Conservation (phyloP, 495 filamentous ascomycete genomes). For the Rostrohypoxylon terebratum region DNA sequence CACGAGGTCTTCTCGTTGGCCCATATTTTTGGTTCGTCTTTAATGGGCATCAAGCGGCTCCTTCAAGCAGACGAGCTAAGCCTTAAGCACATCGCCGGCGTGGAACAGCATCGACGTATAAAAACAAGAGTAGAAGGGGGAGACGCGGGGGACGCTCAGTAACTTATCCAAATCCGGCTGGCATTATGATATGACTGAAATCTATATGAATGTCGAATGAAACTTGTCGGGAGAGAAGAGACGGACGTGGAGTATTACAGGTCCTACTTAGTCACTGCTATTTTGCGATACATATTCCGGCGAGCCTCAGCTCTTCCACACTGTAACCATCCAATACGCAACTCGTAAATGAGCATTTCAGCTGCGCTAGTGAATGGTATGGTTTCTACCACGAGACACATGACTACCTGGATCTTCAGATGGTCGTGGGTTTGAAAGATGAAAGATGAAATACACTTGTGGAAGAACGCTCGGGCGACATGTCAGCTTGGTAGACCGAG, state of each 20-base stretch:
- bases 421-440: slow-evolving; percentile 1
- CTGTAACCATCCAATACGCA: slow-evolving; percentile 11
- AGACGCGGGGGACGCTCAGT: slow-evolving; percentile 3
- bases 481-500: slow-evolving; percentile 36
- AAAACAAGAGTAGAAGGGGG: neutral
- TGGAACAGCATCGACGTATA: slow-evolving; percentile 8
- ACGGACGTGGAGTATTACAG: slow-evolving; percentile 11
- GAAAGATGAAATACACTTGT: slow-evolving; percentile 8
- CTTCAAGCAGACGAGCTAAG: slow-evolving; percentile 14
- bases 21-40: slow-evolving; percentile 32
- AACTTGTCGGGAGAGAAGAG: slow-evolving; percentile 3
- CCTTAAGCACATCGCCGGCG: slow-evolving; percentile 8
- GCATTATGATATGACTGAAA: neutral
- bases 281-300: slow-evolving; percentile 20
- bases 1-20: slow-evolving; percentile 38
- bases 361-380: slow-evolving; percentile 16
- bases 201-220: neutral
- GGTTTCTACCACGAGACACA: slow-evolving; percentile 19
- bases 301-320: neutral
- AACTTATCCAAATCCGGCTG: slow-evolving; percentile 19
- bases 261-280: slow-evolving; percentile 11
- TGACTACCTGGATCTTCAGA: slow-evolving; percentile 6
- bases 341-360: slow-evolving; percentile 11
- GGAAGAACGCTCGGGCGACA: neutral
- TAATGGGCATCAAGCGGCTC: slow-evolving; percentile 15